These are phyloP conservation scores for Clarireedia homoeocarpa DNA, from an alignment of 2,329 filamentous ascomycete species.

Conservation along the genomic window DNA sequence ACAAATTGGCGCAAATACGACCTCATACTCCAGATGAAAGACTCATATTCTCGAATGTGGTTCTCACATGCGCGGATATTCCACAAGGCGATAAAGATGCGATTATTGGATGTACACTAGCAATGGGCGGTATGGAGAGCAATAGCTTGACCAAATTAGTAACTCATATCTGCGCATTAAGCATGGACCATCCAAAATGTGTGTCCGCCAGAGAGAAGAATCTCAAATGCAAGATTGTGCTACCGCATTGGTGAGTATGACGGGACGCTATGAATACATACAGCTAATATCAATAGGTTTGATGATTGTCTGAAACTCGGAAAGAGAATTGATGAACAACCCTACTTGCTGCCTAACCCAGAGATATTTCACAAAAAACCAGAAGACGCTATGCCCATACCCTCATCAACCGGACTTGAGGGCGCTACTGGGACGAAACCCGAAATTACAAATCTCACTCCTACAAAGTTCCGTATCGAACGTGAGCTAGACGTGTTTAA, in stretches of 20 bases:
- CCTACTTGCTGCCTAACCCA: slow-evolving; percentile 79
- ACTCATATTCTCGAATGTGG: slow-evolving; percentile 81
- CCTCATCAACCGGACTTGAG: slow-evolving; percentile 51
- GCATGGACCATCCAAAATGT: slow-evolving; percentile 66
- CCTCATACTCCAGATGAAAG: slow-evolving; percentile 86
- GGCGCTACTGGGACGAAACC: slow-evolving; percentile 55
- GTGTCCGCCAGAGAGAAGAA: slow-evolving; percentile 53
- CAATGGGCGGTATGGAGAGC: slow-evolving; percentile 78
- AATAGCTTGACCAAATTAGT: slow-evolving; percentile 63
- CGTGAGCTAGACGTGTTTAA: slow-evolving; percentile 66
- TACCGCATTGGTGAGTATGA: slow-evolving; percentile 72
- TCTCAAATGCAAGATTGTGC: slow-evolving; percentile 70
- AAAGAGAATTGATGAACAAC: slow-evolving; percentile 79
- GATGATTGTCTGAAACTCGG: slow-evolving; percentile 93
- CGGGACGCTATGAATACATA: background rate
- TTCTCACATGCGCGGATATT: slow-evolving; percentile 75
- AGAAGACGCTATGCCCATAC: slow-evolving; percentile 48
- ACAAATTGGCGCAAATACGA: slow-evolving; percentile 67
- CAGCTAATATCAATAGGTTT: slow-evolving; percentile 54
- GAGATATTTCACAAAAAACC: slow-evolving; percentile 62
- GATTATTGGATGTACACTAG: slow-evolving; percentile 81
- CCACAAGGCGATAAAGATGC: slow-evolving; percentile 84
- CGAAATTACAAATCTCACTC: slow-evolving; percentile 32
- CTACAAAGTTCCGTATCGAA: slow-evolving; percentile 36
- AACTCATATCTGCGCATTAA: slow-evolving; percentile 83